Base-by-base conservation (phyloP, 192 early-diverging fungal genomes). In the Backusella mclennaniae region DNA sequence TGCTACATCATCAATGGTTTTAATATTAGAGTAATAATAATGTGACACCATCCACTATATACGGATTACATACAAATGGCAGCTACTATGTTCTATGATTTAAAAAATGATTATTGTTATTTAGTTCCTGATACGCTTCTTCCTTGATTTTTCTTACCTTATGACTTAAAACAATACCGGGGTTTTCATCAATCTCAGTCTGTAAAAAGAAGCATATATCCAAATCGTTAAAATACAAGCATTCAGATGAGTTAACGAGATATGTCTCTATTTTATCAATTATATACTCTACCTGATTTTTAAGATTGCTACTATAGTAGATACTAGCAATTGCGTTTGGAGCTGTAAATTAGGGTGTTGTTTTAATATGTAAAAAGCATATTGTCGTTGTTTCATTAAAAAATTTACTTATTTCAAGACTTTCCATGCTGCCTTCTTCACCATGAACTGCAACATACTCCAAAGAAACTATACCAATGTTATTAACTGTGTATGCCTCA, bases 1-100 rank as follows among this genome's bases (percentile, higher is more conserved):
- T 46, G 85, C 85, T 85, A 66, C n/a, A 63, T 17, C 49, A 41
- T 36, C 5, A 67, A 3, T 33, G 6, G 19, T 35, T 19, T 33
- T 19, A 67, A 35, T 67, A 67, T n/a, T 14, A 35, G 14, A 14
- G 4, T 67, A 36, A 31, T 49, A 49, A n/a, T 49, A 4, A 49
- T n/a, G 17, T 49, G 46, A n/a, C 46, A 49, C 15, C 19, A 49
- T 49, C 17, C 19, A 49, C 46, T 26, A 8, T 59, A 59, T 59
- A 26, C 23, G 12, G 3, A 41, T 38, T n/a, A 69, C 68, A 41
- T 69, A 69, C 68, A 69, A 23, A 69, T 69, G 9, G 68, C 68
- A 38, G 68, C 36, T 21, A 69, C 5, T 7, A 69, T 21, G 21
- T 69, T 69, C 68, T 69, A 69, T 14, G 12, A 26, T 11, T 39